Evolutionary conservation across 2,329 filamentous ascomycete species (phyloP).

Genomic region (Colletotrichum orchidophilum): DNA sequence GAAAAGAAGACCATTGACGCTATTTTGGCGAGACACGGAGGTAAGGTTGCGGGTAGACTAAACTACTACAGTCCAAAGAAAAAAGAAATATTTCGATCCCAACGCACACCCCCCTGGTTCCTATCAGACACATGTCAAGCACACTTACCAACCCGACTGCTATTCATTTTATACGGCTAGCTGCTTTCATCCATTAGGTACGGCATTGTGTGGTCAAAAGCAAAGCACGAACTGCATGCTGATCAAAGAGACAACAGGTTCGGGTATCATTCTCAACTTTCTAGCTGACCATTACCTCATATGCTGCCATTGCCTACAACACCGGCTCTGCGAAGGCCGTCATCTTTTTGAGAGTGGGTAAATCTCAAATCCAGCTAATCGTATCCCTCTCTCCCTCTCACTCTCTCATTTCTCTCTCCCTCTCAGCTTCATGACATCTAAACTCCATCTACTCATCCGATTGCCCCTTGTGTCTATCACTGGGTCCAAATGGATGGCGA

Average conservation of each 20-base stretch:
- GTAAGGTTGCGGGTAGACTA: background rate
- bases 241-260: constrained; percentile 39
- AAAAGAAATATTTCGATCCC: background rate
- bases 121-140: background rate
- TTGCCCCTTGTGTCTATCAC: background rate
- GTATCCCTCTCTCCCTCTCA: background rate
- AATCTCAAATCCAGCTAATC: constrained; percentile 21
- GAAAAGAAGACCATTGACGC: background rate
- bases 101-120: background rate
- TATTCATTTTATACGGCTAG: background rate
- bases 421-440: background rate
- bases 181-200: background rate
- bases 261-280: constrained; percentile 50
- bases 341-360: background rate
- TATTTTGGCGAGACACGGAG: background rate
- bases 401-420: background rate
- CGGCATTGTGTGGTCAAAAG: background rate
- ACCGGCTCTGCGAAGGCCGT: background rate
- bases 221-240: background rate
- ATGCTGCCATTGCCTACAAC: constrained; percentile 24
- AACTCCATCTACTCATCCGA: background rate
- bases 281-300: constrained; percentile 35
- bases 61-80: background rate
- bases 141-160: background rate
- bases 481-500: background rate